phyloP scores from a whole-genome alignment of 495 filamentous ascomycete species.

The Peziza echinospora region DNA sequence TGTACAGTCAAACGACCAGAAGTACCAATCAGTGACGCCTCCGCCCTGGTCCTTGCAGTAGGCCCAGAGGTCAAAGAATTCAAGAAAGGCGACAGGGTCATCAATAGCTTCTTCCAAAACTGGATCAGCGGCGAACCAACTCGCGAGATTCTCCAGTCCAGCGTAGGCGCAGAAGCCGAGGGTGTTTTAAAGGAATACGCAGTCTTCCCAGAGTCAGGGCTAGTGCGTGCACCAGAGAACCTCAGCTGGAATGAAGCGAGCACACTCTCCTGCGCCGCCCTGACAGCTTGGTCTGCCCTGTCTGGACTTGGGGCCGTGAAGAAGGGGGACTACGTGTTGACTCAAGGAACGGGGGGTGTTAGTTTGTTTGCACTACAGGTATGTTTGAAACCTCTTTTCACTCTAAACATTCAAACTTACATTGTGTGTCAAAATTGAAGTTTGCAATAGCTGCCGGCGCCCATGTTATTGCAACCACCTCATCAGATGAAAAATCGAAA shows the following conservation, averaged over 20 bases:
- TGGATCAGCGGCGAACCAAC: slow-evolving; percentile 6
- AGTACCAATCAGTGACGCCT: slow-evolving; percentile 55
- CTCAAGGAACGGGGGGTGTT: slow-evolving; percentile 22
- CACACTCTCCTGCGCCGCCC: slow-evolving; percentile 13
- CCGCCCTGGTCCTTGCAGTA: slow-evolving; percentile 47
- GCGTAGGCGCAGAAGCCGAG: slow-evolving; percentile 10
- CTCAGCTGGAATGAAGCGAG: slow-evolving; percentile 10
- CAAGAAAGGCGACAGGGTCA: slow-evolving; percentile 30
- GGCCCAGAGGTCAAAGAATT: slow-evolving; percentile 46
- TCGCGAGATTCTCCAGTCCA: not conserved
- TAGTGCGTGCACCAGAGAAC: slow-evolving; percentile 12
- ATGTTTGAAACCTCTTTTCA: no score
- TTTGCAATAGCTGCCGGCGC: slow-evolving; percentile 22
- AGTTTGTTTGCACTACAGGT: slow-evolving; percentile 21
- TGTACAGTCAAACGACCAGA: slow-evolving; percentile 34
- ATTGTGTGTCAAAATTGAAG: no score
- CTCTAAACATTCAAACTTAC: no score
- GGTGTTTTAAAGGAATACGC: slow-evolving; percentile 9
- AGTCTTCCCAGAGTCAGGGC: slow-evolving; percentile 15
- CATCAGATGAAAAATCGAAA: slow-evolving; percentile 18
- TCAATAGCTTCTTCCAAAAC: slow-evolving; percentile 10
- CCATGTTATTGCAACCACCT: slow-evolving; percentile 24
- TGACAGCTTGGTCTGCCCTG: slow-evolving; percentile 24
- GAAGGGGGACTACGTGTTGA: slow-evolving; percentile 17
- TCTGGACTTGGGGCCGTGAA: slow-evolving; percentile 12